These are phyloP conservation scores for Fusarium protoensiforme DNA, from an alignment of 2,329 filamentous ascomycete species.

Conservation along the genomic window DNA sequence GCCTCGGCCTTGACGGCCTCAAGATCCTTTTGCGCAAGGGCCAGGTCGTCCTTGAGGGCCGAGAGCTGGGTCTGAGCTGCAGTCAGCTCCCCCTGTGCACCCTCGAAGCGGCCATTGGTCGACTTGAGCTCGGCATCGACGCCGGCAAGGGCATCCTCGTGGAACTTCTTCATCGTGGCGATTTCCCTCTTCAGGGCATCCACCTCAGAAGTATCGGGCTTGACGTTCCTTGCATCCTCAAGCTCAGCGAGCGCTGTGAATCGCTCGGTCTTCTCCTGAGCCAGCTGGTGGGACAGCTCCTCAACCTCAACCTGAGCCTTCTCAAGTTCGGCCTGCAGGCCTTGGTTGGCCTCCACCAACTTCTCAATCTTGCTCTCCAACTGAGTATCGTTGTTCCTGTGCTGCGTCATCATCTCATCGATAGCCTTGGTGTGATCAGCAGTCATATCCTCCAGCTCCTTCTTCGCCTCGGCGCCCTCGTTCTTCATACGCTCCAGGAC, in stretches of 20 bases:
- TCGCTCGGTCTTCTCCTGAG: constrained; percentile 69
- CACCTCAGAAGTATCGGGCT: constrained; percentile 64
- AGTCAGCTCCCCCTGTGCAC: constrained; percentile 47
- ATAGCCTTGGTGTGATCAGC: constrained; percentile 51
- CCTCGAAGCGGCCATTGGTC: constrained; percentile 51
- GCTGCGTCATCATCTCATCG: constrained; percentile 54
- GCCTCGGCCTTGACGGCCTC: constrained; percentile 63
- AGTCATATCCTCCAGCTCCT: constrained; percentile 58
- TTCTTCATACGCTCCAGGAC: constrained; percentile 54
- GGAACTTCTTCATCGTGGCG: constrained; percentile 57
- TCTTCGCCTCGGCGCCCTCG: constrained; percentile 51
- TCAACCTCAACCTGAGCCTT: constrained; percentile 61
- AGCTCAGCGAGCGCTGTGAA: constrained; percentile 70
- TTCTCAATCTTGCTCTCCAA: constrained; percentile 51
- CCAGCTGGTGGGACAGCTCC: constrained; percentile 64
- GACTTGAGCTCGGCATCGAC: constrained; percentile 48
- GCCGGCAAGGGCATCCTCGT: constrained; percentile 56
- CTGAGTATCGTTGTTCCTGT: constrained; percentile 47
- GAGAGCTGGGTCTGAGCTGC: constrained; percentile 49
- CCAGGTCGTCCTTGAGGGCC: constrained; percentile 55
- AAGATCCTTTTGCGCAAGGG: constrained; percentile 63
- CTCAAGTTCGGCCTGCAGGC: constrained; percentile 52
- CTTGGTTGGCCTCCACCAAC: constrained; percentile 50
- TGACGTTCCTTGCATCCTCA: constrained; percentile 66
- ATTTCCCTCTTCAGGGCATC: constrained; percentile 65